A percentile compares a stretch with the other conserved stretches of the same genome.
Conservation (phyloP, 108 stramenopile species). For the Skeletonema costatum region DNA sequence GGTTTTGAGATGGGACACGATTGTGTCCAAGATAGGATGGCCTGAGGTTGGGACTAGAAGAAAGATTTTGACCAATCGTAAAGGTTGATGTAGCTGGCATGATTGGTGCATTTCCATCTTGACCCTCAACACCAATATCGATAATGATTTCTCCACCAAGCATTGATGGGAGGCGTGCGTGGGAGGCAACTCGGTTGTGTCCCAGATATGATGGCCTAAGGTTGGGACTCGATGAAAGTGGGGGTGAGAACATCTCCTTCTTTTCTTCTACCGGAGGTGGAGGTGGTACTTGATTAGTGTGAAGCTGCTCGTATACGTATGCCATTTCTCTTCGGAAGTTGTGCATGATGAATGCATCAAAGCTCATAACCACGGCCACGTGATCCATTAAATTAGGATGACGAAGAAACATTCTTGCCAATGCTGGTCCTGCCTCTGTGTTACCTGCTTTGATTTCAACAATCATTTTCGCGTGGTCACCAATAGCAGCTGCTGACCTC, state of each 20-base stretch:
- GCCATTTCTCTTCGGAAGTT: slow-evolving; percentile 47
- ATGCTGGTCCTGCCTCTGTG: slow-evolving; percentile 28
- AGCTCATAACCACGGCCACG: slow-evolving; percentile 53
- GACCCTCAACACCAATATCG: not conserved
- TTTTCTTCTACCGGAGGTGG: not conserved
- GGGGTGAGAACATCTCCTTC: not conserved
- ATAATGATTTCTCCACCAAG: slow-evolving; percentile 3
- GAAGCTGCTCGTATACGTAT: slow-evolving; percentile 36
- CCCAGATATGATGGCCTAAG: slow-evolving; percentile 3
- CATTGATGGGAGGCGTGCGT: slow-evolving; percentile 30
- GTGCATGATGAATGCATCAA: slow-evolving; percentile 55
- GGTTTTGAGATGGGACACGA: slow-evolving; percentile 13
- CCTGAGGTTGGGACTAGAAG: not conserved
- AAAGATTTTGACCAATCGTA: not conserved
- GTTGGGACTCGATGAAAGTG: slow-evolving; percentile 31
- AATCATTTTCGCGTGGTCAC: slow-evolving; percentile 46
- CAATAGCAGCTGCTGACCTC: slow-evolving; percentile 41
- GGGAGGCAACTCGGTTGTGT: slow-evolving; percentile 12
- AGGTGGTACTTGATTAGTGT: not conserved
- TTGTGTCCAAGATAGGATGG: slow-evolving; percentile 11
- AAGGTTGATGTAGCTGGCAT: not conserved
- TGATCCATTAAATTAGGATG: slow-evolving; percentile 54
- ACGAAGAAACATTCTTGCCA: slow-evolving; percentile 44
- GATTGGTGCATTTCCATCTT: not conserved
- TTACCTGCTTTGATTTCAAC: slow-evolving; percentile 57